Evolutionary conservation across 2,329 filamentous ascomycete species (phyloP), one percentile per base, ranked within the genome.

Genomic region (Stachybotrys chartarum): DNA sequence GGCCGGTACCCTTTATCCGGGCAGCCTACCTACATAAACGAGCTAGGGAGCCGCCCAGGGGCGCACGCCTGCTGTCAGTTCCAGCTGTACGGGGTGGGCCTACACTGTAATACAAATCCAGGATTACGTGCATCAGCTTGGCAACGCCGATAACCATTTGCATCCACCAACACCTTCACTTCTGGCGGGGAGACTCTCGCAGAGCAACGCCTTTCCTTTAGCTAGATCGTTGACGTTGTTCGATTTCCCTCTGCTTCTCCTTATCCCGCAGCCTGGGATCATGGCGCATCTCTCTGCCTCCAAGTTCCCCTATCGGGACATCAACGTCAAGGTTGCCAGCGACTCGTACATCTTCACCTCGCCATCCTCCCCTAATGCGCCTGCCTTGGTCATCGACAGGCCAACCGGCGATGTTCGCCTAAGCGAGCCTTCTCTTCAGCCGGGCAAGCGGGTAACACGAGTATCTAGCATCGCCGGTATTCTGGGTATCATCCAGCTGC

Each of bases 281-380:
- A 76, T 77, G 74, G 70, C 72, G 56, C 67, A 71, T 55, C 63
- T 73, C 44, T 66, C 67, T 44, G 63, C 64, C 54, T 61, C 69
- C 52, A 68, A 70, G 61, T 73, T 83, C 63, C 94, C 93, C 24
- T 99, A 92, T 75, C 85, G 93, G 69, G 94, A 99, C 78, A 95
- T 97, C 78, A 99, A 97, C 72, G 85, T 99, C 71, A 91, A 96
- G 73, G 89, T 91, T 61, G 91, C 93, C 53, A 81, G 90, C 65
- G 90, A 93, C 65, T 88, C 94, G 69, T 99, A 99, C 79, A 90
- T 91, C 65, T 99, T 99, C 74, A 92, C 90, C 45, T 99, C 94
- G 31, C 94, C 94, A 31, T 97, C 94, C 1, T 93, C 91, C 4
- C 91, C 92, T 58, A 85, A 92, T 73, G 88, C 92, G 31, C 91